Conservation (phyloP, 495 filamentous ascomycete genomes). For the Penicillium waksmanii region DNA sequence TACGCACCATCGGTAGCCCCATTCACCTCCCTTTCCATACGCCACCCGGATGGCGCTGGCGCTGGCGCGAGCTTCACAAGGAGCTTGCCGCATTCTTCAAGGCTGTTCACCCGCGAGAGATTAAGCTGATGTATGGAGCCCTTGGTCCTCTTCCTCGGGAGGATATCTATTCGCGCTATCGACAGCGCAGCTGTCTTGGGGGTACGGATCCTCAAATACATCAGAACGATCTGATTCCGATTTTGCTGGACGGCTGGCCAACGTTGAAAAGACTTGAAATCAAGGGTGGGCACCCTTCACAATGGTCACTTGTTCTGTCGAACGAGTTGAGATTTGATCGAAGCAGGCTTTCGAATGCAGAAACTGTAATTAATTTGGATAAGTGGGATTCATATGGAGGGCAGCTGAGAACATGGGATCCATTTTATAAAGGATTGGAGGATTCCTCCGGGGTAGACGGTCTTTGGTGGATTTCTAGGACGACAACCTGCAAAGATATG, state of each 20-base stretch:
- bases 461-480: background rate
- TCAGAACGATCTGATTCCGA: no score
- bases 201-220: no score
- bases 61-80: background rate
- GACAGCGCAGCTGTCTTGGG: background rate
- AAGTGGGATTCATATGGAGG: background rate
- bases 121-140: background rate
- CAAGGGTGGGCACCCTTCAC: no score
- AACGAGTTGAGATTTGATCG: background rate
- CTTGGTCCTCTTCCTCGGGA: background rate
- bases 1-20: background rate
- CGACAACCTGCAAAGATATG: no score
- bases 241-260: no score
- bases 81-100: conserved; percentile 1
- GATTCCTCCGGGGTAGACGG: background rate
- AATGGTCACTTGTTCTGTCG: no score
- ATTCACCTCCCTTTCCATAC: background rate
- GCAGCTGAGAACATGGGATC: background rate
- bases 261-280: no score
- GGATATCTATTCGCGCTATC: background rate
- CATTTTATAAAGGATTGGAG: no score
- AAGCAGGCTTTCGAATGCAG: background rate
- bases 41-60: conserved; percentile 2
- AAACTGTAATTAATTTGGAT: background rate
- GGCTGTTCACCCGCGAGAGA: background rate